Evolutionary conservation across 257 asterid species (phyloP).

Genomic region (Solanum dulcamara): DNA sequence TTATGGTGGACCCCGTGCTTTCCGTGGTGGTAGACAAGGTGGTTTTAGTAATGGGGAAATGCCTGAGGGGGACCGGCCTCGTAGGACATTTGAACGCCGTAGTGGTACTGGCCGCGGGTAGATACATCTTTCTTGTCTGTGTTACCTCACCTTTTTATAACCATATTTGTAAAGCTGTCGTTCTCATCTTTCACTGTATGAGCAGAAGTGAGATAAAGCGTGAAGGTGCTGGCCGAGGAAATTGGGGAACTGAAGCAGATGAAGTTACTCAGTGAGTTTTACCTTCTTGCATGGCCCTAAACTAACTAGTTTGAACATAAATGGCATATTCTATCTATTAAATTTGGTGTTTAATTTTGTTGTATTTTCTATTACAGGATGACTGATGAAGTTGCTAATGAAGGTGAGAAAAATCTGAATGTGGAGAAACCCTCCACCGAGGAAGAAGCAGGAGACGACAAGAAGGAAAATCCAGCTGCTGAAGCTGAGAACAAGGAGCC

Average conservation of each 20-base stretch:
- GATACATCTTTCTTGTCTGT: background rate
- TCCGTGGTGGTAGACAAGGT: conserved; percentile 59
- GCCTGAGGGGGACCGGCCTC: conserved; percentile 65
- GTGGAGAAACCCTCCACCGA: conserved; percentile 39
- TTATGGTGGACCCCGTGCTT: conserved; percentile 58
- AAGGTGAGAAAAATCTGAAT: conserved; percentile 41
- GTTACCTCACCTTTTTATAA: background rate
- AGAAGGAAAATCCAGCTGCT: conserved; percentile 33
- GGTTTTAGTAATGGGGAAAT: conserved; percentile 63
- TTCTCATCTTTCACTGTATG: background rate
- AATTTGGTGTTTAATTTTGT: background rate
- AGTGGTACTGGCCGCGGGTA: conserved; percentile 87
- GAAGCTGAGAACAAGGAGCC: conserved; percentile 64
- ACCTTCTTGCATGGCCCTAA: background rate
- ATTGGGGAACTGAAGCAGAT: conserved; percentile 73
- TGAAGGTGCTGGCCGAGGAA: conserved; percentile 76
- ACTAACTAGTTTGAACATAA: background rate
- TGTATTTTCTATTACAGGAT: conserved; percentile 17
- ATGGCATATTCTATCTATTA: background rate
- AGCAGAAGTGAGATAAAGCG: conserved; percentile 54
- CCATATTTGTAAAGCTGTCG: background rate
- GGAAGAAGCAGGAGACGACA: conserved; percentile 37
- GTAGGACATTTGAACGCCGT: conserved; percentile 50
- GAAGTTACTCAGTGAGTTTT: conserved; percentile 59
- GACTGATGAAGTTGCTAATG: conserved; percentile 40